phyloP scores from a whole-genome alignment of 306 rosid genomes.

The Fagus crenata region DNA sequence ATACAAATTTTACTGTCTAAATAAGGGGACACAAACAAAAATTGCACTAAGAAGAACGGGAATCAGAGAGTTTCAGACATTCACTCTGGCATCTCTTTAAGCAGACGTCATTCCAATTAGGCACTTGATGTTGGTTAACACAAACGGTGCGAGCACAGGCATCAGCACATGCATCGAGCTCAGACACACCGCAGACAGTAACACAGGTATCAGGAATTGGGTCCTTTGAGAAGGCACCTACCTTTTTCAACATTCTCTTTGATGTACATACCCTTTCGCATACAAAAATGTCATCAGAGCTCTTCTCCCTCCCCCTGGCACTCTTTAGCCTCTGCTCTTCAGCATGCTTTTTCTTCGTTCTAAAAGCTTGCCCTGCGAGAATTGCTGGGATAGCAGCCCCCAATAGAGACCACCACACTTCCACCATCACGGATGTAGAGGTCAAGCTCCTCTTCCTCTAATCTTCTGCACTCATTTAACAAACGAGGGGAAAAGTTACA shows the following conservation, averaged over 20 bases:
- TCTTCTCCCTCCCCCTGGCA: constrained; percentile 87
- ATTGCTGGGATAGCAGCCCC: constrained; percentile 84
- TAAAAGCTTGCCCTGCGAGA: constrained; percentile 76
- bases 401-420: constrained; percentile 88
- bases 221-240: constrained; percentile 88
- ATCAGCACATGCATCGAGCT: constrained; percentile 90
- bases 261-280: constrained; percentile 95
- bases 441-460: constrained; percentile 31
- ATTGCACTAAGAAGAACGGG: constrained; percentile 50
- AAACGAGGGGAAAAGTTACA: constrained; percentile 4
- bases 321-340: constrained; percentile 72
- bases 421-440: constrained; percentile 58
- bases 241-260: constrained; percentile 89
- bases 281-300: constrained; percentile 78
- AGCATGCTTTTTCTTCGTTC: constrained; percentile 58
- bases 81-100: constrained; percentile 94
- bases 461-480: constrained; percentile 27
- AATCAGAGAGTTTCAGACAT: constrained; percentile 73
- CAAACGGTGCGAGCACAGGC: constrained; percentile 95
- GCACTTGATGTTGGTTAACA: constrained; percentile 91
- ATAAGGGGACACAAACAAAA: not conserved
- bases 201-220: constrained; percentile 95
- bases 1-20: not conserved
- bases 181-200: constrained; percentile 91
- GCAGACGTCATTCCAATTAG: constrained; percentile 89